Evolutionary conservation across 148 eudicot species (phyloP).

Genomic region (Vaccinium myrtillus): DNA sequence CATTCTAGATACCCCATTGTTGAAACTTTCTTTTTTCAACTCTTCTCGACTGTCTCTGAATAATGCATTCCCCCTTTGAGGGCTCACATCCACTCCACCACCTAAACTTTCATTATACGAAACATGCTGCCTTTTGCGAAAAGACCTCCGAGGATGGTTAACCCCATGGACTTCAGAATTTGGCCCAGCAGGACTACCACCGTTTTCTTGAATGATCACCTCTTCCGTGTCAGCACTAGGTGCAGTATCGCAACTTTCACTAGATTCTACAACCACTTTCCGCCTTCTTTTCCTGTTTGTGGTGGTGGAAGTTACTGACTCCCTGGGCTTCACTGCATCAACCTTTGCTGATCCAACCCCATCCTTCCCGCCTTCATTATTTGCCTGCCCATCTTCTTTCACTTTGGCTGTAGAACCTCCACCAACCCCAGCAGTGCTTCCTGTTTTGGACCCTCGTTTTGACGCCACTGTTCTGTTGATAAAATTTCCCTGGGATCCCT

Average conservation of each 20-base stretch:
- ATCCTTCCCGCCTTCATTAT: slow-evolving; percentile 12
- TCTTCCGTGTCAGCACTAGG: slow-evolving; percentile 24
- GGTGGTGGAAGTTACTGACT: slow-evolving; percentile 9
- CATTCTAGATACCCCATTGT: not conserved
- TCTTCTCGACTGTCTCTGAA: slow-evolving; percentile 5
- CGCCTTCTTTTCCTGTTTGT: slow-evolving; percentile 28
- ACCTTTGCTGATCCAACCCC: slow-evolving; percentile 5
- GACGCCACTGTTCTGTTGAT: slow-evolving; percentile 17
- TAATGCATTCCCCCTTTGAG: slow-evolving; percentile 14
- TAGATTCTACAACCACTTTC: slow-evolving; percentile 27
- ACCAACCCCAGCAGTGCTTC: slow-evolving; percentile 16
- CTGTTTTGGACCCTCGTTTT: slow-evolving; percentile 9
- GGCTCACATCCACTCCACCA: slow-evolving; percentile 10
- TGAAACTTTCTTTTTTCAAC: slow-evolving; percentile 5
- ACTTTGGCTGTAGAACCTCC: slow-evolving; percentile 16
- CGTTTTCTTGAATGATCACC: slow-evolving; percentile 11
- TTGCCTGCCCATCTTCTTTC: slow-evolving; percentile 9
- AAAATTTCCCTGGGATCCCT: slow-evolving; percentile 14
- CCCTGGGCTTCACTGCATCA: slow-evolving; percentile 14
- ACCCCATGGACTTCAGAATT: slow-evolving; percentile 13
- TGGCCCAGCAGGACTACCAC: slow-evolving; percentile 8
- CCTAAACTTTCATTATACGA: slow-evolving; percentile 29
- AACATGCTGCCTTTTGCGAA: slow-evolving; percentile 30
- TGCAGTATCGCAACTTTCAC: slow-evolving; percentile 31
- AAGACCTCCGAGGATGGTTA: slow-evolving; percentile 25